Percentiles rank a stretch among this genome's conserved stretches.
These are phyloP conservation scores for Papiliotrema nemorosa DNA, from an alignment of 1,284 basidiomycete species.

Conservation along the genomic window DNA sequence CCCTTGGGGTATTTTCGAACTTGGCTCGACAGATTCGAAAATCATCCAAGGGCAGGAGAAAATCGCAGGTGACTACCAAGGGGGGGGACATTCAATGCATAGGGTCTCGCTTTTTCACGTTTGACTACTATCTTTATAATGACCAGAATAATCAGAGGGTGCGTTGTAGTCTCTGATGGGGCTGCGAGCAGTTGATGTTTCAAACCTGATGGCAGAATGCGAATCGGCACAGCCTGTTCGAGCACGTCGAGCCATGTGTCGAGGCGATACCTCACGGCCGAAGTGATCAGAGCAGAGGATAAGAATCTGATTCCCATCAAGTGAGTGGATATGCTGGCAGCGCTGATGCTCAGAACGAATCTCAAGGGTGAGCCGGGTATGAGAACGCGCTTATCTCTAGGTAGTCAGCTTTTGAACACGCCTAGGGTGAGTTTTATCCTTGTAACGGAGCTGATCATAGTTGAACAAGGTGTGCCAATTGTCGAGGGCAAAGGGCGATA, in stretches of 20 bases:
- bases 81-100: no score
- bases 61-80: no score
- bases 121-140: no score
- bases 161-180: background rate
- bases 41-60: no score
- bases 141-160: background rate
- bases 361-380: background rate
- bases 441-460: slow-evolving; percentile 5
- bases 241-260: background rate
- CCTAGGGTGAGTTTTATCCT: slow-evolving; percentile 28
- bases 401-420: slow-evolving; percentile 41
- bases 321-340: background rate
- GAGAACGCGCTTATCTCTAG: slow-evolving; percentile 8
- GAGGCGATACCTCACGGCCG: slow-evolving; percentile 8
- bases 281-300: slow-evolving; percentile 11
- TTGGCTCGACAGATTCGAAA: no score
- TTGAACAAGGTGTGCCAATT: slow-evolving; percentile 37
- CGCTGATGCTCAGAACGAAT: background rate
- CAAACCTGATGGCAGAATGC: background rate
- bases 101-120: no score
- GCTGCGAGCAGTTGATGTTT: background rate
- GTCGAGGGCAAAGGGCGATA: background rate
- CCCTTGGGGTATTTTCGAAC: no score
- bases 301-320: slow-evolving; percentile 10
- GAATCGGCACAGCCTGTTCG: background rate